These are phyloP conservation scores for Lachnellula suecica DNA, from an alignment of 2,329 filamentous ascomycete genomes.

Conservation along the genomic window DNA sequence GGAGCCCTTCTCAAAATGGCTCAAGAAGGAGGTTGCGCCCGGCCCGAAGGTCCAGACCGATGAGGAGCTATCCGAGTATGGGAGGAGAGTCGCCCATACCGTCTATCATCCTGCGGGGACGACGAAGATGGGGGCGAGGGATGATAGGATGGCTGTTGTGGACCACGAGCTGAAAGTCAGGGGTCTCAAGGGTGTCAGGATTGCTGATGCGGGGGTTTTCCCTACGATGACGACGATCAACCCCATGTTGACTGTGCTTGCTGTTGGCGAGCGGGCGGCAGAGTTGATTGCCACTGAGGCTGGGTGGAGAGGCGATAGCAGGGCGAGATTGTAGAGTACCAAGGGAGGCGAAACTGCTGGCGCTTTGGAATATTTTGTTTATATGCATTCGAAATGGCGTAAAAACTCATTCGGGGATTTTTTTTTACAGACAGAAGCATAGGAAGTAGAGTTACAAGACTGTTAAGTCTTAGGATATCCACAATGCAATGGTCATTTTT, in stretches of 20 bases:
- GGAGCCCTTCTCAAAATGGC: slow-evolving; percentile 40
- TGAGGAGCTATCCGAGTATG: slow-evolving; percentile 80
- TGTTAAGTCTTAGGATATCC: neutral
- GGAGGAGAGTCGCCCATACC: slow-evolving; percentile 77
- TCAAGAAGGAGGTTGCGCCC: slow-evolving; percentile 39
- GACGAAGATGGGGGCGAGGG: slow-evolving; percentile 81
- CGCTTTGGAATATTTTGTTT: neutral
- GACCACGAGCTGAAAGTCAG: slow-evolving; percentile 70
- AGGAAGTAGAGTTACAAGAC: neutral
- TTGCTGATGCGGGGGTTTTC: slow-evolving; percentile 86
- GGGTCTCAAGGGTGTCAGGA: slow-evolving; percentile 71
- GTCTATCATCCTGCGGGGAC: slow-evolving; percentile 90
- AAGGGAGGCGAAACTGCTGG: neutral
- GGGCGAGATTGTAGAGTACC: slow-evolving; percentile 26
- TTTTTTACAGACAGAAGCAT: neutral
- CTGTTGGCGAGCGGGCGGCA: slow-evolving; percentile 78
- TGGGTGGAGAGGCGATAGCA: slow-evolving; percentile 50
- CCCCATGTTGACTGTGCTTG: slow-evolving; percentile 86
- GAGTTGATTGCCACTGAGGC: slow-evolving; percentile 79
- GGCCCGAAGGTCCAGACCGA: slow-evolving; percentile 58
- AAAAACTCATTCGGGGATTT: neutral
- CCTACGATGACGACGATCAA: slow-evolving; percentile 85
- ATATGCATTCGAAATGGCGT: no score
- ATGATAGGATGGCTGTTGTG: slow-evolving; percentile 76
- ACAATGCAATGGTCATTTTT: no score